Base-by-base conservation (phyloP, 2,329 filamentous ascomycete species). In the Colletotrichum noveboracense region DNA sequence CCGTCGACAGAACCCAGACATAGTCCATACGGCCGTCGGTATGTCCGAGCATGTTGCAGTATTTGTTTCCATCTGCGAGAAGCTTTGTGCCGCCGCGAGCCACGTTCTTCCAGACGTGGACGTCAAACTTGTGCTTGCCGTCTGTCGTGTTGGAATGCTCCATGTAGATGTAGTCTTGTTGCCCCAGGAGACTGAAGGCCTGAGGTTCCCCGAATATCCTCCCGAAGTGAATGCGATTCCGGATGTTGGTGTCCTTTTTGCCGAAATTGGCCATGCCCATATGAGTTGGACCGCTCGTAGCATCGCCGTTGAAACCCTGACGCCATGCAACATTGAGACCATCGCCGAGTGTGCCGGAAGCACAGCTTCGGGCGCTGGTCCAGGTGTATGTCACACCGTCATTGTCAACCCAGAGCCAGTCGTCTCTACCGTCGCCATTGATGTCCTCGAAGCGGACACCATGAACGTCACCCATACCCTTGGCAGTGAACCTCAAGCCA, bases 361-460 rank as follows among this genome's bases (percentile, higher is more conserved):
- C 30, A 36, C 76, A 79, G 48, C 79, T 78, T 21, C 79, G 58
- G 1, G 76, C 38, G 56, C 81, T 83, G 43, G 79, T 81, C 61
- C 70, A 80, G 2, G 76, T 80, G 0, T 68, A 73, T 1, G 78
- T 78, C 4, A n/a, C n/a, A 18, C 80, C 80, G 3, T 62, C 58
- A 2, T 77, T 66, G 4, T 68, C 70, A 8, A 81, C 66, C 77
- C 76, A 81, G 10, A 81, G 65, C 76, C 76, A 81, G 56, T 81
- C 81, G 26, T 77, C 77, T 6, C 81, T 78, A 4, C 79, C 70
- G 18, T 80, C 76, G 52, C 79, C 78, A 26, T 79, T 79, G 52
- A 81, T 76, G 28, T 82, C 80, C 6, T 77, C 75, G 28, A 80
- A 79, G 3, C 76, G 77, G 7, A 81, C 64, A 1, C 79, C 80